These are phyloP conservation scores for Punctularia strigosozonata DNA, from an alignment of 768 basidiomycete species.

Conservation along the genomic window DNA sequence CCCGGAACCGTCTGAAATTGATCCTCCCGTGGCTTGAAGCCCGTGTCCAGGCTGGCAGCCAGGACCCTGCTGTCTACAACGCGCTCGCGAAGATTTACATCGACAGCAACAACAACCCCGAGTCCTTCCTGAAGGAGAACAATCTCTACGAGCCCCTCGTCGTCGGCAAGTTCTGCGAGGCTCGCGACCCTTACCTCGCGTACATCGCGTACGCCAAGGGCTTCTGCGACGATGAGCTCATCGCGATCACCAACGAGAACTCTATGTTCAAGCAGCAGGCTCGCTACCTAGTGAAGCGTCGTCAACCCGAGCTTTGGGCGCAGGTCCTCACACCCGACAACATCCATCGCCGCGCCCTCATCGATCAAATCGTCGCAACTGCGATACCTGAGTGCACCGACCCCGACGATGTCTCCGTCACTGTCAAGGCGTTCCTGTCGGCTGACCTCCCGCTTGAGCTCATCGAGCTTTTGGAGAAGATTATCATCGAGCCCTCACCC, in stretches of 20 bases:
- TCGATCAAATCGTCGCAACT: slow-evolving; percentile 92
- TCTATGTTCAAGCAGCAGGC: slow-evolving; percentile 99
- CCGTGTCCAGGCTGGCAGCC: slow-evolving; percentile 85
- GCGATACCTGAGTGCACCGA: slow-evolving; percentile 96
- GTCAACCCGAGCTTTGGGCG: slow-evolving; percentile 90
- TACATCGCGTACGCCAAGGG: slow-evolving; percentile 99
- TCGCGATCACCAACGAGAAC: slow-evolving; percentile 95
- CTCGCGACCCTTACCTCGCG: slow-evolving; percentile 93
- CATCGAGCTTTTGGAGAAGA: slow-evolving; percentile 96
- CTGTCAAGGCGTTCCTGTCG: slow-evolving; percentile 96
- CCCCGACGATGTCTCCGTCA: slow-evolving; percentile 95
- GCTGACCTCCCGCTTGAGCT: slow-evolving; percentile 95
- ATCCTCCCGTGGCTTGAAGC: slow-evolving; percentile 97
- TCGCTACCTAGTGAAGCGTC: slow-evolving; percentile 93
- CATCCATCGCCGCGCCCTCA: slow-evolving; percentile 82
- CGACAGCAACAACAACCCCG: slow-evolving; percentile 97
- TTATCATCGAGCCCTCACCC: slow-evolving; percentile 92
- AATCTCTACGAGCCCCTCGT: slow-evolving; percentile 95
- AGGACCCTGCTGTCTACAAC: slow-evolving; percentile 91
- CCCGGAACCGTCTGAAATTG: slow-evolving; percentile 89
- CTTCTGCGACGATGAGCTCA: slow-evolving; percentile 96
- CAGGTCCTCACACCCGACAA: slow-evolving; percentile 88
- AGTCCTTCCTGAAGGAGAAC: slow-evolving; percentile 96
- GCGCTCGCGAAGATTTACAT: slow-evolving; percentile 98
- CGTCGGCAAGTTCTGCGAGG: slow-evolving; percentile 99